Evolutionary conservation across 768 basidiomycete genomes (phyloP), one percentile per base, ranked within the genome.

Genomic region (Cystofilobasidium ferigula): DNA sequence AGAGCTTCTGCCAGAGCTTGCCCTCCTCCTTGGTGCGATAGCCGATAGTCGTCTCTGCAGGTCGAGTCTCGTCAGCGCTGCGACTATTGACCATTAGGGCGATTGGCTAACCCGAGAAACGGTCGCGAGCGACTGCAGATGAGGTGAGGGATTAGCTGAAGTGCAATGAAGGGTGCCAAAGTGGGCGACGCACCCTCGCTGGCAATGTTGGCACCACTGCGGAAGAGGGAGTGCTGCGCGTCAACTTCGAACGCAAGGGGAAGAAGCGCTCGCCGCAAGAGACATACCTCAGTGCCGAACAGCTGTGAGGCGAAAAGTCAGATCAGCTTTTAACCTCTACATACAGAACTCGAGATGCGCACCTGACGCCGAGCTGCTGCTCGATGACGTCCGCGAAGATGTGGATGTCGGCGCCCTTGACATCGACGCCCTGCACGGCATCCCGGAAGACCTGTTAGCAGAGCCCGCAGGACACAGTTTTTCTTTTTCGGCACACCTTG

Each of bases 191-290:
- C 40, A 74, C 74, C 73, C 71, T 80, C 79, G 57, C 76, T 71
- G 43, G 80, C 80, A 64, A 80, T 80, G 71, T 80, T 80, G 48
- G 80, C 80, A 6, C 80, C 80, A 35, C 77, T 77, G 26, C 0
- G 10, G 30, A 32, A 8, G 4, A 26, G 20, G 24, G 26, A 48
- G 22, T 9, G 20, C 45, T n/a, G 45, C 6, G 16, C 22, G 16
- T 18, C 24, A 48, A n/a, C 20, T 48, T 24, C 20, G 40, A 42
- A 20, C 40, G 40, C 8, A 61, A 34, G 22, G 14, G 60, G 4
- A 3, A 48, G 26, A 45, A 56, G 34, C 30, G 24, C 13, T 7
- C 24, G n/a, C n/a, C n/a, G n/a, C 24, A 3, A n/a, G 57, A 51
- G 22, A 62, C 45, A 13, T 30, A 51, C n/a, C 28, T 53, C 48